Conservation (phyloP, 2,329 filamentous ascomycete genomes). For the Claviceps sp. region DNA sequence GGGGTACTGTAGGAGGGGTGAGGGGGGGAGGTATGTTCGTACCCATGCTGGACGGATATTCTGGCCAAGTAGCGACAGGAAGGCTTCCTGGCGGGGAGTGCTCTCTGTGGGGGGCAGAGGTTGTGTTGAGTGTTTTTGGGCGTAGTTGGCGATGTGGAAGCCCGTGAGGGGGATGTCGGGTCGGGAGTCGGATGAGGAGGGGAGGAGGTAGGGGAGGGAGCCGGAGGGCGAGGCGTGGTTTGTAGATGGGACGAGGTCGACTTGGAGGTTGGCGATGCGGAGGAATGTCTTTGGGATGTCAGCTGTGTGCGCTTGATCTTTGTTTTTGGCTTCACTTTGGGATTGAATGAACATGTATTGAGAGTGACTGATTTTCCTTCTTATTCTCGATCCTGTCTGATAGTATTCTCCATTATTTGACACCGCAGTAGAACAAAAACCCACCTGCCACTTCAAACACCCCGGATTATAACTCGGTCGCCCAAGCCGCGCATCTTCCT, state of each 20-base stretch:
- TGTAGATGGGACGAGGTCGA: conserved; percentile 57
- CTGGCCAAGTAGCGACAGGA: conserved; percentile 63
- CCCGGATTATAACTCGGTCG: conserved; percentile 77
- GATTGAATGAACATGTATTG: not conserved
- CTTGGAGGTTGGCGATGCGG: conserved; percentile 57
- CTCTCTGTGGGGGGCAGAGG: conserved; percentile 30
- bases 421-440: conserved; percentile 14
- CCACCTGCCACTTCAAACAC: conserved; percentile 92
- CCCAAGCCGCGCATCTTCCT: conserved; percentile 45
- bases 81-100: conserved; percentile 54
- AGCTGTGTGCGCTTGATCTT: not conserved
- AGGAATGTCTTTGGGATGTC: conserved; percentile 51
- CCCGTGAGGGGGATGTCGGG: conserved; percentile 42
- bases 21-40: conserved; percentile 52
- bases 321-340: not conserved
- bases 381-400: too few relatives aligned
- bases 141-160: conserved; percentile 55
- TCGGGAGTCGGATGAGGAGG: conserved; percentile 21
- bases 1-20: conserved; percentile 46
- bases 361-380: not conserved
- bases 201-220: conserved; percentile 75
- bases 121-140: conserved; percentile 28
- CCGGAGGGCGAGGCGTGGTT: conserved; percentile 91
- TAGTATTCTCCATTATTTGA: not conserved
- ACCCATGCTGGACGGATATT: conserved; percentile 79